Conservation (phyloP, 129 eudicot genomes). For the Flaveria linearis region DNA sequence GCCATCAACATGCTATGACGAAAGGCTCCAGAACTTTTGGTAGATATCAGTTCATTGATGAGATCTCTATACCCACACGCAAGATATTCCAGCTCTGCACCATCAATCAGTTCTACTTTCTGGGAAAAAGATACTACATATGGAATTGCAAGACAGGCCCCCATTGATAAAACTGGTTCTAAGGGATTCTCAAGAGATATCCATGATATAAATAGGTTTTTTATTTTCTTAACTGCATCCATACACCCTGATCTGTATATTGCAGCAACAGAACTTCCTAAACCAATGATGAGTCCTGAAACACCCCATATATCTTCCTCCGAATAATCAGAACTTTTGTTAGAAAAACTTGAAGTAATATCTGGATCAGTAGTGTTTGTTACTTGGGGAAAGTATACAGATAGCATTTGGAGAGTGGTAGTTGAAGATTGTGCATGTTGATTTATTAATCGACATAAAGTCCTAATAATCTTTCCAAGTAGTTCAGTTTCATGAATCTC, state of each 20-base stretch:
- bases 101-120: conserved; percentile 72
- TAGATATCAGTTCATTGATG: conserved; percentile 53
- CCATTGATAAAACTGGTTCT: conserved; percentile 47
- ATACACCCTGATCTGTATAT: conserved; percentile 65
- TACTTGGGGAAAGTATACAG: conserved; percentile 44
- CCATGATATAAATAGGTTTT: conserved; percentile 60
- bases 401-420: conserved; percentile 46
- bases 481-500: conserved; percentile 58
- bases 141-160: conserved; percentile 83
- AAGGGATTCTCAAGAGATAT: conserved; percentile 44
- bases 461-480: conserved; percentile 57
- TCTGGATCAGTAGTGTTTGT: conserved; percentile 35
- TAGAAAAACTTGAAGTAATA: conserved; percentile 23
- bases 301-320: conserved; percentile 94
- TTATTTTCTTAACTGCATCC: conserved; percentile 60
- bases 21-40: conserved; percentile 50
- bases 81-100: conserved; percentile 55
- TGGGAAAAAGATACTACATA: conserved; percentile 60
- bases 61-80: conserved; percentile 48
- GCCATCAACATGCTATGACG: conserved; percentile 76
- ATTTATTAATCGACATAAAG: conserved; percentile 55
- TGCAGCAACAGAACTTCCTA: conserved; percentile 71
- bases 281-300: conserved; percentile 83
- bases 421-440: conserved; percentile 50
- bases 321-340: conserved; percentile 37